Evolutionary conservation across 257 asterid species (phyloP).

Genomic region (Gynochthodes officinalis): DNA sequence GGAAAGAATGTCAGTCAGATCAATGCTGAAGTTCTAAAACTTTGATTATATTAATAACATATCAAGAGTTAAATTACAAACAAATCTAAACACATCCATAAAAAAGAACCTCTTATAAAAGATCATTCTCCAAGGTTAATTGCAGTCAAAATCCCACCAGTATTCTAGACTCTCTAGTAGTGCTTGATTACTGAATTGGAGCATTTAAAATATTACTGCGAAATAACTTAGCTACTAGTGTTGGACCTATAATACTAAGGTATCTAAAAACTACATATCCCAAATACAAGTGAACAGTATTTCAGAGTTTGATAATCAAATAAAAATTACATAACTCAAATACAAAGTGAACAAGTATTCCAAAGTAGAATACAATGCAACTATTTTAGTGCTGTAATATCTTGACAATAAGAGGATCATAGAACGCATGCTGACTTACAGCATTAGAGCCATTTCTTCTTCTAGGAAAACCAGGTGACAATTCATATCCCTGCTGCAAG

Average conservation of each 20-base stretch:
- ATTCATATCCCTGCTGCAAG: slow-evolving; percentile 50
- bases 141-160: neutral
- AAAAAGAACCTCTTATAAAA: neutral
- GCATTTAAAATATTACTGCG: neutral
- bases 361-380: too few species aligned
- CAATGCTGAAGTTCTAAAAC: neutral
- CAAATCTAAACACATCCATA: neutral
- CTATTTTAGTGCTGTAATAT: neutral
- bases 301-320: neutral
- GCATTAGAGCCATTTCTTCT: slow-evolving; percentile 35
- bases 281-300: neutral
- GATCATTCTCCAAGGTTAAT: neutral
- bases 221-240: neutral
- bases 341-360: too few species aligned
- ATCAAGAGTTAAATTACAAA: neutral
- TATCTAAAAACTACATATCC: neutral
- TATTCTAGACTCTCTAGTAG: neutral
- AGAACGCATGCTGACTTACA: slow-evolving; percentile 38
- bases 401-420: slow-evolving; percentile 3
- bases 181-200: neutral
- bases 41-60: neutral
- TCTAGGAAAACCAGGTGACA: slow-evolving; percentile 30
- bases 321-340: too few species aligned
- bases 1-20: slow-evolving; percentile 3
- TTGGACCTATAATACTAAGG: neutral